These are phyloP conservation scores for Scheffersomyces ergatensis DNA, from an alignment of 805 yeast genomes.

Conservation along the genomic window DNA sequence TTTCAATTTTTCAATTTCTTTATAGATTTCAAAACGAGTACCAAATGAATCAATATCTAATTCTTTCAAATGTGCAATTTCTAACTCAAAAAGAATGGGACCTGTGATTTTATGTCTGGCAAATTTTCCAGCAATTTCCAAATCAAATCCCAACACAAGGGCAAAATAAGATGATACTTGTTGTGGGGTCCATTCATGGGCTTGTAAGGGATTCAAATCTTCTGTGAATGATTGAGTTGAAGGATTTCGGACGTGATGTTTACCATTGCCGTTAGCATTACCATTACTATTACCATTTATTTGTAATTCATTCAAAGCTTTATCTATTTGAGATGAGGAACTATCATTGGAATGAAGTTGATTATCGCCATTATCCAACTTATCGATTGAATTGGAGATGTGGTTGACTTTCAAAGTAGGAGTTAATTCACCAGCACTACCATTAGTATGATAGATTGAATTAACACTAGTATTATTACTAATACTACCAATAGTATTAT, in stretches of 20 bases:
- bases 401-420: constrained; percentile 2
- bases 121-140: constrained; percentile 73
- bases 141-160: constrained; percentile 66
- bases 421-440: background rate
- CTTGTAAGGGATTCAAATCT: constrained; percentile 47
- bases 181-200: constrained; percentile 74
- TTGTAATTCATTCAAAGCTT: constrained; percentile 42
- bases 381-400: constrained; percentile 4
- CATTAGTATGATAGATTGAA: too few species aligned
- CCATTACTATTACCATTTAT: background rate
- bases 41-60: constrained; percentile 92
- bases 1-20: constrained; percentile 75
- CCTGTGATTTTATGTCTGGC: constrained; percentile 89
- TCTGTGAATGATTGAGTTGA: constrained; percentile 16
- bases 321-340: background rate
- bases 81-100: constrained; percentile 77
- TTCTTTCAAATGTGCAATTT: constrained; percentile 83
- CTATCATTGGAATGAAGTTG: background rate
- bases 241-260: constrained; percentile 6
- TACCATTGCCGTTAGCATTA: background rate
- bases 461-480: background rate
- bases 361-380: background rate
- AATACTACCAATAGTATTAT: background rate
- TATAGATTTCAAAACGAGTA: constrained; percentile 86
- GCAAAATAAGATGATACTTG: constrained; percentile 81